phyloP scores from a whole-genome alignment of 192 early-diverging fungal genomes.

The Paraglomus occultum region DNA sequence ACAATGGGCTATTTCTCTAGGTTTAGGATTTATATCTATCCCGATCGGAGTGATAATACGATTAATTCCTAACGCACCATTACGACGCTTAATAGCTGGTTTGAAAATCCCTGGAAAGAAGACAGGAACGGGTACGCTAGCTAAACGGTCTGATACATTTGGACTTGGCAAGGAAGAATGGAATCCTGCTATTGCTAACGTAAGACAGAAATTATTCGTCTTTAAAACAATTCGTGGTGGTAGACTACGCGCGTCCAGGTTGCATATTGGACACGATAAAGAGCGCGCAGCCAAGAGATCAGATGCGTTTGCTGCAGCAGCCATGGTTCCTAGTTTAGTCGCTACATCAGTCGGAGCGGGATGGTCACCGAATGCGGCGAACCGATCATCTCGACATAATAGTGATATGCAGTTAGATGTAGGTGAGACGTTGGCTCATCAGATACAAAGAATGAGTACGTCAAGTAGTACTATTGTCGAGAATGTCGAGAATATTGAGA shows the following conservation, averaged over 20 bases:
- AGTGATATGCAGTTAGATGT: not conserved
- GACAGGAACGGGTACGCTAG: not conserved
- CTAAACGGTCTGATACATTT: not conserved
- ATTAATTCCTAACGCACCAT: conserved; percentile 74
- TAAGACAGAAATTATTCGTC: conserved; percentile 36
- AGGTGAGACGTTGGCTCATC: not conserved
- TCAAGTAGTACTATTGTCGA: too few species aligned
- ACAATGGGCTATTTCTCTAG: conserved; percentile 84
- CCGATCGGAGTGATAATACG: conserved; percentile 84
- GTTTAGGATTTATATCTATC: conserved; percentile 74
- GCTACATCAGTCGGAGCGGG: conserved; percentile 44
- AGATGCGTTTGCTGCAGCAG: conserved; percentile 38
- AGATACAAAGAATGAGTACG: too few species aligned
- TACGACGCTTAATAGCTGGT: conserved; percentile 32
- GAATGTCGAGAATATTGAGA: too few species aligned
- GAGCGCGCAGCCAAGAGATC: not conserved
- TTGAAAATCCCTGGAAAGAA: not conserved
- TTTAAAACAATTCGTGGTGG: conserved; percentile 46
- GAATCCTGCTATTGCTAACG: conserved; percentile 42
- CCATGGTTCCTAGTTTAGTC: conserved; percentile 43
- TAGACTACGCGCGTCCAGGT: conserved; percentile 14
- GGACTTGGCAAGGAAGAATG: conserved; percentile 38
- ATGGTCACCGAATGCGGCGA: conserved; percentile 34
- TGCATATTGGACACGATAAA: conserved; percentile 1
- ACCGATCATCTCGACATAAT: not conserved